These are phyloP conservation scores for Russula griseocarnosa DNA, from an alignment of 768 basidiomycete species.

Conservation along the genomic window DNA sequence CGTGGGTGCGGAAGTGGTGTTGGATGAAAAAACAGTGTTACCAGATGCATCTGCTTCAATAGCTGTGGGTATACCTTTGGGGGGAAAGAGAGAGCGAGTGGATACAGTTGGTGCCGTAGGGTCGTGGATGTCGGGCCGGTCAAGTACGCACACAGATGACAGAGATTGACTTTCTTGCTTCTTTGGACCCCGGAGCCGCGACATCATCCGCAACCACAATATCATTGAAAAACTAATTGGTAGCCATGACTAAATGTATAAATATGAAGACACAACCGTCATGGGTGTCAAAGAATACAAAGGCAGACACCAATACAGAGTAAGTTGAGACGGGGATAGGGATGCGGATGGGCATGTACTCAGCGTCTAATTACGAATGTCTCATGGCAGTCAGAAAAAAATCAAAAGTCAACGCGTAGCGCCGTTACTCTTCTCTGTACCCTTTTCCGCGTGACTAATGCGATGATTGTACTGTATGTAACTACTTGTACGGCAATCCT, in stretches of 20 bases:
- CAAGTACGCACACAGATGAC: constrained; percentile 8
- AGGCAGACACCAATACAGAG: not conserved
- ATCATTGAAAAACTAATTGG: not conserved
- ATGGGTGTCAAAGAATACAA: not conserved
- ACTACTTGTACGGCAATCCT: not conserved
- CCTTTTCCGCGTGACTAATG: too few relatives aligned
- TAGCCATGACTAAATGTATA: not conserved
- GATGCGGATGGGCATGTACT: not conserved
- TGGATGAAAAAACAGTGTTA: constrained; percentile 18
- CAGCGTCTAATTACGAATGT: constrained; percentile 10
- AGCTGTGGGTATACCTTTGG: constrained; percentile 3
- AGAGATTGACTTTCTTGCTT: not conserved
- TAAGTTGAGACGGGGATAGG: constrained; percentile 12
- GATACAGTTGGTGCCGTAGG: not conserved
- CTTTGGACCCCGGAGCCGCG: too few relatives aligned
- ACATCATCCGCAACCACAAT: not conserved
- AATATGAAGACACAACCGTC: constrained; percentile 1
- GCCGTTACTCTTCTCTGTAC: constrained; percentile 23
- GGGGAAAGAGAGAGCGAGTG: constrained; percentile 7
- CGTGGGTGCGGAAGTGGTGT: not conserved
- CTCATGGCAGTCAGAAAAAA: not conserved
- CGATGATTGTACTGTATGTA: not conserved
- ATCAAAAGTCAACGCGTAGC: constrained; percentile 19
- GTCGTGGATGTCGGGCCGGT: constrained; percentile 20
- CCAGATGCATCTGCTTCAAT: not conserved